Evolutionary conservation across 2,329 filamentous ascomycete genomes (phyloP), one percentile per base, ranked within the genome.

Genomic region (Colletotrichum shisoi): DNA sequence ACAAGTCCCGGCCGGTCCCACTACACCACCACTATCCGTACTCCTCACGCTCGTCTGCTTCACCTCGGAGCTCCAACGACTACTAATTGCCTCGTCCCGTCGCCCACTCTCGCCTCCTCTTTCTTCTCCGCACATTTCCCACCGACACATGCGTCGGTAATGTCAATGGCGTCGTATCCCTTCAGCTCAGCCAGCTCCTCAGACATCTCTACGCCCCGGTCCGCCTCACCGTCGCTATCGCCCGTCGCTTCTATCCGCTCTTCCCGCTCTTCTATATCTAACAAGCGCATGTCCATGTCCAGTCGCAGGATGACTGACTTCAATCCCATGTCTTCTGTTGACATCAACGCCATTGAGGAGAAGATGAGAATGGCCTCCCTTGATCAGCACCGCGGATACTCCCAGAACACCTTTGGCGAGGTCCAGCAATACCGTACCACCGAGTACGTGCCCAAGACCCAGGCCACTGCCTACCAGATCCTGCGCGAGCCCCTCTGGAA

Each of bases 401-500:
- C 81, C 71, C 83, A 86, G 74, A 81, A 85, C 73, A 80, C 83
- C 74, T 88, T 83, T 71, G 79, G 79, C 68, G 82, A 85, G 74
- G 82, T 89, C 71, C 79, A 84, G 69, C 87, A 89, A 73, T 75
- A 80, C 69, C 76, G 78, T 49, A 73, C 79, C 59, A 87, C 85
- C 52, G 82, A 88, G 69, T 87, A 88, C 74, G 72, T 86, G 56
- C 70, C 81, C 53, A 77, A 85, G 73, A 75, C 78, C 63, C 77
- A 82, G 71, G 87, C 87, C 69, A 79, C 79, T 68, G 87, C 87
- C 71, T 87, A 87, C 76, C 87, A 89, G 77, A 79, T 89, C 65
- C 79, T 89, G 65, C 79, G 82, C 58, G 85, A 89, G 76, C 86
- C 87, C 69, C 79, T 85, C 56, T 89, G 86, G 86, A 89, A 89